Base-by-base conservation (phyloP, 1,284 basidiomycete species). In the Cutaneotrichosporon spelunceum region DNA sequence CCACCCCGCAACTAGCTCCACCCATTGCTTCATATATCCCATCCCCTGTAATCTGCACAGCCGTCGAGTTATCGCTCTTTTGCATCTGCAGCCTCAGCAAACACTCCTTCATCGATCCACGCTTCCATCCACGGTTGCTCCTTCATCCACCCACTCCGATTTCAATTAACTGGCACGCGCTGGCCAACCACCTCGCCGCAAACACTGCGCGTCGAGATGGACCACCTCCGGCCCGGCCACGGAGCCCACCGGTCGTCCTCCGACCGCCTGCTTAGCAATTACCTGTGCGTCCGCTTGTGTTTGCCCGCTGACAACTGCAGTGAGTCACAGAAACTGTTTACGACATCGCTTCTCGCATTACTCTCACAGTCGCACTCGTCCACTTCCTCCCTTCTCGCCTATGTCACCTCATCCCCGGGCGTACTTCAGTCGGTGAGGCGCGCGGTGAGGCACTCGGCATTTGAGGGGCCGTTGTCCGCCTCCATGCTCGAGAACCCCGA, bases 341-440 rank as follows among this genome's bases (percentile, higher is more conserved):
- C 72, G 9, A 75, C 74, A 6, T 70, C 78, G 19, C 71, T 79
- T 19, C 69, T 79, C 29, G 77, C 74, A 16, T 71, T 79, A 10
- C 70, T 79, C 26, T 79, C 78, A 10, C 77, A 79, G 63, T 78
- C 78, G 13, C 77, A 79, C 60, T 72, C 77, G 8, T 78, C 78
- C 23, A 78, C 77, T 8, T 79, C 78, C 19, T 79, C 78, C 4
- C 67, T 79, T 39, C 70, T 79, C 44, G 78, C 78, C 42, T 79
- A 79, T 61, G 74, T 76, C 6, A 79, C 78, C 10, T 79, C 78
- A 10, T 79, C 78, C 1, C 76, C 78, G 3, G 78, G 78, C 14
- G 77, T 79, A 13, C 64, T 74, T 24, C 70, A 68, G 19, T 71
- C 76, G 9, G 68, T 79, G 48, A 73, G 78, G 24, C 69, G 74